Evolutionary conservation across 108 stramenopile genomes (phyloP), one percentile per base, ranked within the genome.

Genomic region (Schizochytrium sp.): DNA sequence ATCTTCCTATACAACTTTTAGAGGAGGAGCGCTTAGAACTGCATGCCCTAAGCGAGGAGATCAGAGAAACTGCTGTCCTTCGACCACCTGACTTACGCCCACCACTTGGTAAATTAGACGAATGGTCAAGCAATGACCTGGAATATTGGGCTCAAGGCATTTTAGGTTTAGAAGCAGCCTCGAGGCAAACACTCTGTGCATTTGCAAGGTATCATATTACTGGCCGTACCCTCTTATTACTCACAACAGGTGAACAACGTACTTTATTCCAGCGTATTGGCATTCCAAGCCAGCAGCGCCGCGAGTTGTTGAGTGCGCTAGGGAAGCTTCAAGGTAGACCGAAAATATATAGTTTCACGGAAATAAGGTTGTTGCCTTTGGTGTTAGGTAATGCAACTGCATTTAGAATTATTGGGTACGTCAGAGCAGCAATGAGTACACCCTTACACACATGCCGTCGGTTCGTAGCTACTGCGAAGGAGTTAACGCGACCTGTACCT

Each of bases 371-470:
- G n/a, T 42, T 83, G 2, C 76, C 76, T 7, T n/a, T 83, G 1
- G 76, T 53, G 12, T 40, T 55, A 5, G 76, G 76, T 12, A 55
- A 55, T 10, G 76, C 50, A 0, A 42, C 76, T 0, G 2, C 53
- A 5, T 83, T 83, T 42, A 47, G 76, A 5, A 40, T 83, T 13
- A 83, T 83, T 83, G 76, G 76, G 50, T 83, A 19, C 76, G 53
- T 55, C 50, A 17, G 53, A 47, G 47, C 50, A 10, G 76, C 76
- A 5, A 83, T 83, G 76, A 83, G 53, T 53, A 83, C 76, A 1
- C 76, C 76, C 5, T 3, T 83, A 2, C 76, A 83, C 38, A 83
- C 76, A 0, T 49, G 50, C 1, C 10, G 76, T 5, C 53, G 53
- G 38, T 83, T 83, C 2, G 76, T 83, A 5, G 28, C 49, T 47